Evolutionary conservation across 164 flowering plant genomes (phyloP), one percentile per base, ranked within the genome.

Genomic region (Umbilicus rupestris): DNA sequence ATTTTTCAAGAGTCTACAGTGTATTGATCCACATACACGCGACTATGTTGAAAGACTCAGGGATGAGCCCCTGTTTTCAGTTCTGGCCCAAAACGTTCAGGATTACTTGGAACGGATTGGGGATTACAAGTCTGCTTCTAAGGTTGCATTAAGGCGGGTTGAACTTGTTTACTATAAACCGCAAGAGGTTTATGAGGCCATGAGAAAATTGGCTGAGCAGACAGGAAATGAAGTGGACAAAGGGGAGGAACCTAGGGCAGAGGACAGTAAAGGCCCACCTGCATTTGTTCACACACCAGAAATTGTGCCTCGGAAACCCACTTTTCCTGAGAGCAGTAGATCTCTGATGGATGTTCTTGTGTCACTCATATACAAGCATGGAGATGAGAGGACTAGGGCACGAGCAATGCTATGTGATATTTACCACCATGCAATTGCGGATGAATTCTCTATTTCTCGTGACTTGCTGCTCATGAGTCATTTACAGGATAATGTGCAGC

Each of bases 371-470:
- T 94, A 94, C 78, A 84, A 83, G 71, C 75, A 78, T 73, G 99
- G 97, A 33, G 99, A 94, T 80, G 97, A 94, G 75, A 79, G 97
- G 35, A 94, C 99, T 1, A 94, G 91, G 73, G 99, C 97, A 11
- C 86, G 97, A 62, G 97, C 99, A 30, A 87, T 89, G 97, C 87
- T 91, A 5, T 94, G 96, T 82, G 99, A 94, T 74, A 89, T 91
- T 7, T 94, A 94, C 50, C 96, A 94, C 73, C 97, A 91, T 79
- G 97, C 99, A n/a, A 77, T 89, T 44, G 50, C 77, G 68, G 92
- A 94, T 69, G 90, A 84, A 71, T 94, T 89, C 62, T 72, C 87
- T 14, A 81, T 75, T 66, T 69, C 99, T 7, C 88, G 97, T 29
- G 99, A 94, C 65, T 74, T 91, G 79, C 66, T 94, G 73, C 72